Evolutionary conservation across 73 alveolate genomes (phyloP).

Genomic region (Effrenium voratum): DNA sequence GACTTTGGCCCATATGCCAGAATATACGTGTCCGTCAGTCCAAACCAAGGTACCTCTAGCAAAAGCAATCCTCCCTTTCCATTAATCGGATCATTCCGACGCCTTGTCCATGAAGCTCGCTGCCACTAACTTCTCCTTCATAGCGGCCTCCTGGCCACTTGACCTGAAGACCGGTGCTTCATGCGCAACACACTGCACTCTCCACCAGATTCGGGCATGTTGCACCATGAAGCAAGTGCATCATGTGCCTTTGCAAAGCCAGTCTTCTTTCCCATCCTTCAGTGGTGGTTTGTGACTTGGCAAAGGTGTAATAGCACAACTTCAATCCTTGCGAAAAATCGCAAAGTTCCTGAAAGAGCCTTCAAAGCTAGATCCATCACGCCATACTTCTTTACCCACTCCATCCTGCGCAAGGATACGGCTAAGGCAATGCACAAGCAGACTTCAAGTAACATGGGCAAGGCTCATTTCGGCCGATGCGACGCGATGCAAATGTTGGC

Average conservation of each 20-base stretch:
- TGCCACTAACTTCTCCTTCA: conserved; percentile 14
- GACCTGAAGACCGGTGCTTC: background rate
- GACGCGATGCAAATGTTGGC: background rate
- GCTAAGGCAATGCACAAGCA: background rate
- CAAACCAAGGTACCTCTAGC: conserved; percentile 13
- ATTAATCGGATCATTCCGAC: too few relatives aligned
- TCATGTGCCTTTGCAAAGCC: background rate
- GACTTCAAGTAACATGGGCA: background rate
- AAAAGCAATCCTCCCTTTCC: background rate
- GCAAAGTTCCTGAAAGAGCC: conserved; percentile 30
- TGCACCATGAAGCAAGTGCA: background rate
- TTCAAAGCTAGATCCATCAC: conserved; percentile 58
- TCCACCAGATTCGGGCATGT: background rate
- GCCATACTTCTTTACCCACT: conserved; percentile 27
- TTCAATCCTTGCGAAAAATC: background rate
- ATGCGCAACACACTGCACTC: background rate
- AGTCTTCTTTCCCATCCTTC: background rate
- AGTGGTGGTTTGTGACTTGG: background rate
- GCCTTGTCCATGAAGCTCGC: conserved; percentile 31
- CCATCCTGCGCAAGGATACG: conserved; percentile 45
- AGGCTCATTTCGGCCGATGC: background rate
- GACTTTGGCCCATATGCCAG: conserved; percentile 18
- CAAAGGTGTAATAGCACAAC: background rate
- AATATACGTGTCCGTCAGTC: conserved; percentile 8
- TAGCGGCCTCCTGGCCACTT: conserved; percentile 32